Percentiles rank a stretch among this genome's conserved stretches.
These are phyloP conservation scores for Nakaseomyces sp. DNA, from an alignment of 1,139 yeast genomes.

Conservation along the genomic window DNA sequence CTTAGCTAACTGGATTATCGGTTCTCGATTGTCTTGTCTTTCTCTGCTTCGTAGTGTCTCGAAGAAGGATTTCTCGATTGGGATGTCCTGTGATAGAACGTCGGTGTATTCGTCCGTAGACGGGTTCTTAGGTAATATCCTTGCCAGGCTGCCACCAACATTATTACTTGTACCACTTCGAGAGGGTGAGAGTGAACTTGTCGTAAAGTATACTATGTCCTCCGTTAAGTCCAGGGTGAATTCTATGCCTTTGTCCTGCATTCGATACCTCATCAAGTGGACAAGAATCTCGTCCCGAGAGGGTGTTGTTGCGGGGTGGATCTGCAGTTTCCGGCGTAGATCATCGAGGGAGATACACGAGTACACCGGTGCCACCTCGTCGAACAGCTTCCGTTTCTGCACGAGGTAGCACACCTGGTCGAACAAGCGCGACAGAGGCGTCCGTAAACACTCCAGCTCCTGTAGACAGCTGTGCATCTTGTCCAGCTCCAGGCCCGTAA, in stretches of 20 bases:
- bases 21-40: not conserved
- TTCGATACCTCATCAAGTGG: slow-evolving; percentile 24
- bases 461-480: not conserved
- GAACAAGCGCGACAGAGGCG: slow-evolving; percentile 12
- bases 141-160: too few species aligned
- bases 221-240: slow-evolving; percentile 22
- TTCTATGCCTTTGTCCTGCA: slow-evolving; percentile 14
- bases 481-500: slow-evolving; percentile 9
- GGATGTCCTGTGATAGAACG: not conserved
- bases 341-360: slow-evolving; percentile 25
- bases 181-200: too few species aligned
- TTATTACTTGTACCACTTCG: too few species aligned
- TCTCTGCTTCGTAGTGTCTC: not conserved
- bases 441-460: slow-evolving; percentile 13
- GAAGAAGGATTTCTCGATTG: not conserved
- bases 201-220: slow-evolving; percentile 22
- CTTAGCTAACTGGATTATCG: too few species aligned
- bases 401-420: slow-evolving; percentile 14
- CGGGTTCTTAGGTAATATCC: not conserved
- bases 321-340: slow-evolving; percentile 15
- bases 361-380: slow-evolving; percentile 23
- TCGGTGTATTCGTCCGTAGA: not conserved
- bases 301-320: slow-evolving; percentile 10
- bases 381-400: slow-evolving; percentile 23
- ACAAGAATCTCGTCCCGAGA: slow-evolving; percentile 23